phyloP scores from a whole-genome alignment of 2,329 filamentous ascomycete species.

The Aspergillus pseudonomiae region DNA sequence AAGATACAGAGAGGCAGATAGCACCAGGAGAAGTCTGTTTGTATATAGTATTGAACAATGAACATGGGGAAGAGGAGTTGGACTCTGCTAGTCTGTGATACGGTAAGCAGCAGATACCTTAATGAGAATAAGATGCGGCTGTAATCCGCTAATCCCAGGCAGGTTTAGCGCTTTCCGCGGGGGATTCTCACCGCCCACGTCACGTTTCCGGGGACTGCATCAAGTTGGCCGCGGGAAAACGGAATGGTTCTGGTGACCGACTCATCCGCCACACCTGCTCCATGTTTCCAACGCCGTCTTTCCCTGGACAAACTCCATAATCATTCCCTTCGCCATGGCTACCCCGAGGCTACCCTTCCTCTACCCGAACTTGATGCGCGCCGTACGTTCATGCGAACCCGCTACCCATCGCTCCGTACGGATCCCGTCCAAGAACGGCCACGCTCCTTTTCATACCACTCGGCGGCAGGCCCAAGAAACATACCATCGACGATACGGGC shows the following conservation, averaged over 20 bases:
- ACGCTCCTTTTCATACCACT: constrained; percentile 41
- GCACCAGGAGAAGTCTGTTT: background rate
- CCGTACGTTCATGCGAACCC: constrained; percentile 53
- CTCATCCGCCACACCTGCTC: background rate
- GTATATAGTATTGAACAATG: background rate
- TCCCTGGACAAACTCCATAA: constrained; percentile 12
- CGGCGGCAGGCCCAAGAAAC: constrained; percentile 39
- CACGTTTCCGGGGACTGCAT: constrained; percentile 24
- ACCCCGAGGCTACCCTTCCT: constrained; percentile 67
- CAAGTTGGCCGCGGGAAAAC: constrained; percentile 31
- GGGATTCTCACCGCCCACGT: constrained; percentile 30
- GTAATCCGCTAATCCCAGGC: background rate
- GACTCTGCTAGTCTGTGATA: background rate
- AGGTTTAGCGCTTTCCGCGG: constrained; percentile 16
- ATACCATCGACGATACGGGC: constrained; percentile 50
- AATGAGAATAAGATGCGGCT: constrained; percentile 3
- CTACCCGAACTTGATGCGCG: constrained; percentile 68
- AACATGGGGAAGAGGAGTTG: no score
- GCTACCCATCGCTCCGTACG: constrained; percentile 48
- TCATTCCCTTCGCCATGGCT: constrained; percentile 54
- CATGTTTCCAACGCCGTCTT: constrained; percentile 8
- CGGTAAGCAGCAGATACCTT: background rate
- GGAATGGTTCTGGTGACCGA: background rate
- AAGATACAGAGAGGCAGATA: background rate
- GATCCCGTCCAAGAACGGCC: constrained; percentile 32